Evolutionary conservation across 257 asterid species (phyloP).

Genomic region (Solanum corneliomulleri): DNA sequence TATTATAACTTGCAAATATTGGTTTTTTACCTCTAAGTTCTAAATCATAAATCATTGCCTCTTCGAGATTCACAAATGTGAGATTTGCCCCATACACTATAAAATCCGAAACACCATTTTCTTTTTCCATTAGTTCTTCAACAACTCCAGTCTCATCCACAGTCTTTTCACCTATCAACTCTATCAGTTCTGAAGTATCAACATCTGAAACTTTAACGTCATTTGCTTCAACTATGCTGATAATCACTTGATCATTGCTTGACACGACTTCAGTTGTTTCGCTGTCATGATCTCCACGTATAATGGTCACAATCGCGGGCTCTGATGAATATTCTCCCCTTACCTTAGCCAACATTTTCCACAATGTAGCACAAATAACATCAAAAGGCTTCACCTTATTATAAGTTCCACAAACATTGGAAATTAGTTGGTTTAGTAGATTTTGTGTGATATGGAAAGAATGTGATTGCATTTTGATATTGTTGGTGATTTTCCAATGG

Average conservation of each 20-base stretch:
- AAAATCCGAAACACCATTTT: constrained; percentile 16
- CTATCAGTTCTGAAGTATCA: constrained; percentile 19
- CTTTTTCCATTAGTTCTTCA: constrained; percentile 14
- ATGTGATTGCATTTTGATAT: constrained; percentile 25
- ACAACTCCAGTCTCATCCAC: constrained; percentile 29
- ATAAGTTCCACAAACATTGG: not conserved
- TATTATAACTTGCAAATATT: constrained; percentile 18
- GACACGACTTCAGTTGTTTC: not conserved
- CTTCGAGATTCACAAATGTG: constrained; percentile 48
- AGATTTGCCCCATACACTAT: constrained; percentile 52
- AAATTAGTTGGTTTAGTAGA: constrained; percentile 3
- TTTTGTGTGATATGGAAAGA: constrained; percentile 29
- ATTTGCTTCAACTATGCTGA: constrained; percentile 33
- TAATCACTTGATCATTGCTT: constrained; percentile 22
- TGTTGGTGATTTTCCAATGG: constrained; percentile 36
- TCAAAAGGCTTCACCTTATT: constrained; percentile 25
- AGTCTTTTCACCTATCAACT: constrained; percentile 14
- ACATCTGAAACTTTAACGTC: not conserved
- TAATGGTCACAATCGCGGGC: constrained; percentile 26
- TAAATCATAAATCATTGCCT: constrained; percentile 29
- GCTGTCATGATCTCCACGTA: not conserved
- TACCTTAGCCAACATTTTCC: constrained; percentile 55
- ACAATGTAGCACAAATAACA: constrained; percentile 37
- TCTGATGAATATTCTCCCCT: constrained; percentile 11
- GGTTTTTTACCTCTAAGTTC: constrained; percentile 31